phyloP scores from a whole-genome alignment of 805 yeast genomes.

The Citeromyces nyonsensis region DNA sequence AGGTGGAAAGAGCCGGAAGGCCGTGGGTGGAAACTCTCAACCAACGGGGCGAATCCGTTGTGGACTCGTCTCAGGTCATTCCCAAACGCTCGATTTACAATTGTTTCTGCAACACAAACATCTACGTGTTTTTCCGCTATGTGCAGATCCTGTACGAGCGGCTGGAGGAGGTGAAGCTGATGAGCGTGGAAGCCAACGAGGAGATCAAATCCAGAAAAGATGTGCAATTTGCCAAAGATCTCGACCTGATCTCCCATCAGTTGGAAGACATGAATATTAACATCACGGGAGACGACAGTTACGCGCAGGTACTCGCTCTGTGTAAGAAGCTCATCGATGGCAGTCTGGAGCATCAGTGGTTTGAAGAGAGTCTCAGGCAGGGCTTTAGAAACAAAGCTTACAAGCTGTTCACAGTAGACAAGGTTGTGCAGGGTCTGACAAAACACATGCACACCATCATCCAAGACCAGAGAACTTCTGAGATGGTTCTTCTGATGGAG shows the following conservation, averaged over 20 bases:
- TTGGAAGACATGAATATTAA: conserved; percentile 68
- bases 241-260: conserved; percentile 69
- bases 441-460: conserved; percentile 82
- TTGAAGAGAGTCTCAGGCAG: conserved; percentile 90
- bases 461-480: conserved; percentile 67
- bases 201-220: conserved; percentile 51
- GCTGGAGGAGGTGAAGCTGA: conserved; percentile 56
- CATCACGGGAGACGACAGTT: conserved; percentile 55
- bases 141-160: conserved; percentile 72
- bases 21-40: conserved; percentile 17
- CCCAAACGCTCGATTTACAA: conserved; percentile 44
- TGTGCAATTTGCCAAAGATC: conserved; percentile 74
- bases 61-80: conserved; percentile 4
- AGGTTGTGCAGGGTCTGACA: conserved; percentile 68
- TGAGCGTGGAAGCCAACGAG: conserved; percentile 54
- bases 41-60: conserved; percentile 8
- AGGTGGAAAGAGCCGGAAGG: conserved; percentile 15
- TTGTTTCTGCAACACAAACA: conserved; percentile 75
- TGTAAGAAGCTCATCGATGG: conserved; percentile 75
- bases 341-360: conserved; percentile 85
- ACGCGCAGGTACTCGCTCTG: conserved; percentile 61
- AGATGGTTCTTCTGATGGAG: conserved; percentile 70
- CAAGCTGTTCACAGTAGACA: conserved; percentile 84
- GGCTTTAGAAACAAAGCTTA: conserved; percentile 90
- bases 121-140: conserved; percentile 82